phyloP scores from a whole-genome alignment of 2,329 filamentous ascomycete species.

The Aplosporella prunicola region DNA sequence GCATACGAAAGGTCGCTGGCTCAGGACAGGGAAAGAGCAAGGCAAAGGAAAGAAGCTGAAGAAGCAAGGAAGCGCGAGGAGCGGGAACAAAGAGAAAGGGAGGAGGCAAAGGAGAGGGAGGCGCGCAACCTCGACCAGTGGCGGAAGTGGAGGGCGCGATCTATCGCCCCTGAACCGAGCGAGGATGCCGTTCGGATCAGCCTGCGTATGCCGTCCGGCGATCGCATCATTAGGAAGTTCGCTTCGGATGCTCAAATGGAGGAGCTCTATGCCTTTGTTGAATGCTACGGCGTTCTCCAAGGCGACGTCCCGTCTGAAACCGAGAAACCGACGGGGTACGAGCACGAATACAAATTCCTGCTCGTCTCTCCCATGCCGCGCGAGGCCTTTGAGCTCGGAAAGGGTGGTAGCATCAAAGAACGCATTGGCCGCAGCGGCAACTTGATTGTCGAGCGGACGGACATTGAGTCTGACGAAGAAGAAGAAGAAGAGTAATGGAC shows the following conservation, averaged over 20 bases:
- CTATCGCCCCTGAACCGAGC: slow-evolving; percentile 58
- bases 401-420: slow-evolving; percentile 56
- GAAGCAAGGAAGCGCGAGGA: slow-evolving; percentile 52
- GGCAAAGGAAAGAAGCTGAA: slow-evolving; percentile 67
- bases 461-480: slow-evolving; percentile 45
- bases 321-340: slow-evolving; percentile 55
- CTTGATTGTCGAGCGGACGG: slow-evolving; percentile 70
- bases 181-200: slow-evolving; percentile 66
- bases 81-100: slow-evolving; percentile 55
- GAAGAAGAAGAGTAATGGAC: slow-evolving; percentile 5
- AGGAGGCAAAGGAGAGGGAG: slow-evolving; percentile 50
- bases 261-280: slow-evolving; percentile 91
- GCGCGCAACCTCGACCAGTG: slow-evolving; percentile 56
- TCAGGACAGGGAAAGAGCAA: slow-evolving; percentile 73
- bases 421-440: slow-evolving; percentile 77
- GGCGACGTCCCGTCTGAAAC: slow-evolving; percentile 27
- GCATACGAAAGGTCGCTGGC: slow-evolving; percentile 91
- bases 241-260: slow-evolving; percentile 60
- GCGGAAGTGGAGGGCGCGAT: slow-evolving; percentile 67
- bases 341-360: slow-evolving; percentile 75
- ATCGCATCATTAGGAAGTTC: slow-evolving; percentile 72
- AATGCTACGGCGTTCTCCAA: slow-evolving; percentile 66
- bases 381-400: slow-evolving; percentile 63
- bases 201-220: slow-evolving; percentile 53
- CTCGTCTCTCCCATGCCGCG: slow-evolving; percentile 81